Evolutionary conservation across 495 filamentous ascomycete genomes (phyloP).

Genomic region (Lasiosphaeris hirsuta): DNA sequence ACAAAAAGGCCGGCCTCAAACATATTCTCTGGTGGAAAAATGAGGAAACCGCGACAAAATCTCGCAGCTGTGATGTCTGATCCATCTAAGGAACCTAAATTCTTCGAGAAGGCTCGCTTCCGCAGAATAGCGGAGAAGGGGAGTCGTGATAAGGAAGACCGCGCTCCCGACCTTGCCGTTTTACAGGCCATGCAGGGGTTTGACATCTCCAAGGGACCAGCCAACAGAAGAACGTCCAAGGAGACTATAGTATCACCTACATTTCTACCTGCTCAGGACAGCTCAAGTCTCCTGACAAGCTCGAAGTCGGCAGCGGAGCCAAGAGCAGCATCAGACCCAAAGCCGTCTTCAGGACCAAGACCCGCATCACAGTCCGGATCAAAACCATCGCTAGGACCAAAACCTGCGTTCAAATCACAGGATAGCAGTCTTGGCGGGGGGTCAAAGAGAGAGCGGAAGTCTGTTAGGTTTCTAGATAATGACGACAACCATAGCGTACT

Average conservation of each 20-base stretch:
- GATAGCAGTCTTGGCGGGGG: neutral
- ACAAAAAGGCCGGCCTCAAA: constrained; percentile 18
- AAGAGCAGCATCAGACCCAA: neutral
- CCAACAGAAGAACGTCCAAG: no score
- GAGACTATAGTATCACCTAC: no score
- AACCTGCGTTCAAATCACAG: neutral
- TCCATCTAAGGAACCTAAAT: constrained; percentile 29
- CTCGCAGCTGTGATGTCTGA: constrained; percentile 33
- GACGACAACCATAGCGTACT: neutral
- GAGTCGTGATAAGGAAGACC: no score
- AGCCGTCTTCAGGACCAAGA: neutral
- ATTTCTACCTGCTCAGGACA: no score
- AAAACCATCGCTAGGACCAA: neutral
- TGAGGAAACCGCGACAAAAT: constrained; percentile 12
- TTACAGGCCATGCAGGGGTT: no score
- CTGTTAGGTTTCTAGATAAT: neutral
- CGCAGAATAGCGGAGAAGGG: constrained; percentile 20
- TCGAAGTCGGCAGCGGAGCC: no score
- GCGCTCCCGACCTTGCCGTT: no score
- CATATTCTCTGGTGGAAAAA: constrained; percentile 28
- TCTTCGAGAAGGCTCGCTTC: constrained; percentile 22
- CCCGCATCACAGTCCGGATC: neutral
- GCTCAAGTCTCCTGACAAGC: no score
- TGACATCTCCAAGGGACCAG: no score
- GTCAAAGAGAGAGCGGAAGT: neutral